Evolutionary conservation across 257 asterid genomes (phyloP).

Genomic region (Thymus quinquecostatus): DNA sequence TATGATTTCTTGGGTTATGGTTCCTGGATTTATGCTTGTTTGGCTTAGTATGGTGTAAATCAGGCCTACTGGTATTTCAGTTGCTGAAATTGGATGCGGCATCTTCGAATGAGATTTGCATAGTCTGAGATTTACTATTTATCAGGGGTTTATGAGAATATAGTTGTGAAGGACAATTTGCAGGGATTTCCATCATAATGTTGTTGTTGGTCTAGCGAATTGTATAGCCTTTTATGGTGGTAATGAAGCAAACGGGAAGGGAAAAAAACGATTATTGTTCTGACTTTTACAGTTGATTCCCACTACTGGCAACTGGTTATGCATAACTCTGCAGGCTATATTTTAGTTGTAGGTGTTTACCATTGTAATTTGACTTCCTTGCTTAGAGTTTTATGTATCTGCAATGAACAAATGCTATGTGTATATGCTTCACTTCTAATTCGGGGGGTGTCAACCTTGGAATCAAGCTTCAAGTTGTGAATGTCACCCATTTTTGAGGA

Average conservation of each 20-base stretch:
- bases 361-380: not conserved
- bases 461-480: slow-evolving; percentile 4
- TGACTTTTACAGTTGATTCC: not conserved
- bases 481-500: not conserved
- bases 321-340: slow-evolving; percentile 13
- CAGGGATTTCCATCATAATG: slow-evolving; percentile 13
- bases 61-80: slow-evolving; percentile 5
- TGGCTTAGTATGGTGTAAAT: slow-evolving; percentile 9
- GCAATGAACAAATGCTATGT: not conserved
- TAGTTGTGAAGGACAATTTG: slow-evolving; percentile 7
- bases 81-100: not conserved
- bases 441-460: not conserved
- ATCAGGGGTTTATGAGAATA: slow-evolving; percentile 12
- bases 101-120: slow-evolving; percentile 15
- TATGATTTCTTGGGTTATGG: slow-evolving; percentile 3
- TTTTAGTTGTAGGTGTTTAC: not conserved
- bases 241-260: not conserved
- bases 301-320: slow-evolving; percentile 14
- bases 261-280: not conserved
- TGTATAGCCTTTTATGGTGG: not conserved
- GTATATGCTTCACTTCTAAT: slow-evolving; percentile 6
- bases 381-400: slow-evolving; percentile 10
- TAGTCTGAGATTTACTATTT: slow-evolving; percentile 15
- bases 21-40: slow-evolving; percentile 11
- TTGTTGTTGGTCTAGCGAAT: not conserved